These are phyloP conservation scores for Wickerhamomyces rabaulensis DNA, from an alignment of 805 yeast species.

Conservation along the genomic window DNA sequence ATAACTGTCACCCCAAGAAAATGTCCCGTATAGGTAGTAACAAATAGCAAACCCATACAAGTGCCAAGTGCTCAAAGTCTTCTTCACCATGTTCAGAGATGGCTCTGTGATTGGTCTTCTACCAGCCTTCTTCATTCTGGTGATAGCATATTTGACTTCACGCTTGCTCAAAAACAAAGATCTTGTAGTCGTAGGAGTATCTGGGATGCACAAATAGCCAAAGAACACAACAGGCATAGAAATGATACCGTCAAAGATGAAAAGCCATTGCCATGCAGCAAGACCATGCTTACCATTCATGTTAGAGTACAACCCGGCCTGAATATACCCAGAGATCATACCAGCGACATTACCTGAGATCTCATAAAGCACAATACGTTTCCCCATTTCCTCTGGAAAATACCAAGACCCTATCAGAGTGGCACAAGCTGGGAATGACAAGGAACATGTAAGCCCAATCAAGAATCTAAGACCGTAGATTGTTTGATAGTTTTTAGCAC, in stretches of 20 bases:
- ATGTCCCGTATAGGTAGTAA: conserved; percentile 12
- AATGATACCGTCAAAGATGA: conserved; percentile 31
- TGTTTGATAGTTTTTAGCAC: conserved; percentile 27
- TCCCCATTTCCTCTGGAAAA: conserved; percentile 35
- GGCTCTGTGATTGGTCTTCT: conserved; percentile 7
- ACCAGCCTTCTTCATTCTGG: conserved; percentile 12
- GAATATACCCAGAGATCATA: conserved; percentile 45
- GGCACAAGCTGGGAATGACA: conserved; percentile 37
- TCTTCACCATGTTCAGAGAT: conserved; percentile 3
- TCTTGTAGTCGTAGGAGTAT: conserved; percentile 21
- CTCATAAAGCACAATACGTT: conserved; percentile 40
- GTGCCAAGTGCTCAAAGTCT: conserved; percentile 12
- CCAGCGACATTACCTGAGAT: conserved; percentile 41
- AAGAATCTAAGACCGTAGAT: conserved; percentile 44
- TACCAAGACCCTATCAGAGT: conserved; percentile 34
- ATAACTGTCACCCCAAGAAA: conserved; percentile 20
- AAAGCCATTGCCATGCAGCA: conserved; percentile 42
- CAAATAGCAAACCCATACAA: conserved; percentile 9
- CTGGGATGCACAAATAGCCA: conserved; percentile 42
- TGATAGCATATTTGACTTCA: conserved; percentile 9
- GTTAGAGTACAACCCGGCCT: conserved; percentile 37
- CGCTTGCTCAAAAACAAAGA: conserved; percentile 9
- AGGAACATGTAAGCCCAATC: conserved; percentile 43
- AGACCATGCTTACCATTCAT: conserved; percentile 36
- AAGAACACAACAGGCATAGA: conserved; percentile 31